These are phyloP conservation scores for Tylopilus plumbeoviolaceoides DNA, from an alignment of 768 basidiomycete genomes.

Conservation along the genomic window DNA sequence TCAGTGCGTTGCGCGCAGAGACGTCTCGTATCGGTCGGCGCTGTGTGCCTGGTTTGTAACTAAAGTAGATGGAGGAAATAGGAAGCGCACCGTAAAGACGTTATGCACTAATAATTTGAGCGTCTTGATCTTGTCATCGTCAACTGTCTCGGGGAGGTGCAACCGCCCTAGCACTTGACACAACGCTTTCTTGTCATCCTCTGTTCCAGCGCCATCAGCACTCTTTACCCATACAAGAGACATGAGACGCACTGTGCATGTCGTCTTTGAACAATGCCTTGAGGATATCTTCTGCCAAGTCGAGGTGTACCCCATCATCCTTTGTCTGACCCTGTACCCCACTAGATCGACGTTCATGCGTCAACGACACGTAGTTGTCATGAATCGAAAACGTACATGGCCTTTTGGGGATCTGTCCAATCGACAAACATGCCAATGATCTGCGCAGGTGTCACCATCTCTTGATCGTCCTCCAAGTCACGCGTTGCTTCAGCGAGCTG, in stretches of 20 bases:
- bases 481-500: constrained; percentile 53
- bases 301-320: constrained; percentile 48
- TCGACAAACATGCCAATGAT: constrained; percentile 78
- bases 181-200: constrained; percentile 23
- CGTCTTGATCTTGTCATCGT: constrained; percentile 62
- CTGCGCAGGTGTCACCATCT: constrained; percentile 69
- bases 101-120: constrained; percentile 58
- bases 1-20: constrained; percentile 62
- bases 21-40: constrained; percentile 58
- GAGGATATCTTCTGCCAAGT: constrained; percentile 51
- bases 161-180: constrained; percentile 60
- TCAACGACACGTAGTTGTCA: background rate
- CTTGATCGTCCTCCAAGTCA: constrained; percentile 66
- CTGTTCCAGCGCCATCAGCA: background rate
- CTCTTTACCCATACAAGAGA: background rate
- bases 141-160: constrained; percentile 65
- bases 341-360: constrained; percentile 21
- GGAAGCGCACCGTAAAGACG: constrained; percentile 17
- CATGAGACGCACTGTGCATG: constrained; percentile 46
- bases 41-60: constrained; percentile 27
- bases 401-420: constrained; percentile 84
- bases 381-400: constrained; percentile 31
- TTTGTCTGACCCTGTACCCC: constrained; percentile 37
- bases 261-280: constrained; percentile 45
- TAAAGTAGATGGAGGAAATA: constrained; percentile 13